Percentiles rank a stretch among this genome's conserved stretches.
Conservation (phyloP, 805 yeast genomes). For the Tetrapisispora fleetii region DNA sequence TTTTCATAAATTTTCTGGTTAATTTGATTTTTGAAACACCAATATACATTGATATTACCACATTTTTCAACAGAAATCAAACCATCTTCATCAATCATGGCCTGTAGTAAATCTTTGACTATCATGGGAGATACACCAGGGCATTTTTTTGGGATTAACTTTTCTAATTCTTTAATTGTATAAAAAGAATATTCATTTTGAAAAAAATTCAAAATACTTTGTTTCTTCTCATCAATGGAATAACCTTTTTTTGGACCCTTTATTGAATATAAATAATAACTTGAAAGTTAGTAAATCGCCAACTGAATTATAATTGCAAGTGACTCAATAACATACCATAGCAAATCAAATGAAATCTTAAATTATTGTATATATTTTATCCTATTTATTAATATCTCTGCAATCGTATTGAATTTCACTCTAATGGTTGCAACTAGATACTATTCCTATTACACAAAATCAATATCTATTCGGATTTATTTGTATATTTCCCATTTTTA, state of each 20-base stretch:
- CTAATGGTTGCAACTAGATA: too few species aligned
- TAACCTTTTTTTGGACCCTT: constrained; percentile 15
- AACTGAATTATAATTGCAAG: too few species aligned
- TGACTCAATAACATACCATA: too few species aligned
- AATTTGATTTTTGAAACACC: constrained; percentile 33
- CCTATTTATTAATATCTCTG: too few species aligned
- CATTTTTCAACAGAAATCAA: constrained; percentile 43
- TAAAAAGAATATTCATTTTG: constrained; percentile 34
- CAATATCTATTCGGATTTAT: too few species aligned
- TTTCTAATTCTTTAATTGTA: constrained; percentile 43
- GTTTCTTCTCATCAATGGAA: constrained; percentile 33
- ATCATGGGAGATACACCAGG: constrained; percentile 45
- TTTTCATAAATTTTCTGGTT: constrained; percentile 8
- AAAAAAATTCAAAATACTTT: constrained; percentile 32
- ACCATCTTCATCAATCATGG: constrained; percentile 39
- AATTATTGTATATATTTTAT: too few species aligned
- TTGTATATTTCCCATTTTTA: too few species aligned
- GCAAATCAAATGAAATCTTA: too few species aligned
- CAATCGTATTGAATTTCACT: too few species aligned
- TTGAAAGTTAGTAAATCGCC: not conserved
- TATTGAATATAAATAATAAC: too few species aligned
- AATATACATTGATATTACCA: constrained; percentile 43
- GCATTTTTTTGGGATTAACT: constrained; percentile 33
- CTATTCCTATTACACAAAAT: too few species aligned
- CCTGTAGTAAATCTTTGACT: constrained; percentile 40